Conservation (phyloP, 306 rosid species). For the Mucuna pruriens region DNA sequence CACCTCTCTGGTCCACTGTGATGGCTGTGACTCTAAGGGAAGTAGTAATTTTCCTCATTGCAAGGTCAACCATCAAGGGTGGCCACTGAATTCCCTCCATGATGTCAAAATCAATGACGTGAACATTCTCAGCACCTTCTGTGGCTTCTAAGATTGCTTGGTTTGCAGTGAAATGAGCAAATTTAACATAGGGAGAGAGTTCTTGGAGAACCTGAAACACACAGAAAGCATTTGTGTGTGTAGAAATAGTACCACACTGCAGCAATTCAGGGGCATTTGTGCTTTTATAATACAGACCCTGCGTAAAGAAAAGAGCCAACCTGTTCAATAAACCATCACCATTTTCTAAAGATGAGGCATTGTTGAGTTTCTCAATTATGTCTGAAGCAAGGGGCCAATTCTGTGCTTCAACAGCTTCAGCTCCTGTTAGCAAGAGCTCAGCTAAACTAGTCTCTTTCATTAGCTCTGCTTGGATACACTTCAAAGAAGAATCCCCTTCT, state of each 20-base stretch:
- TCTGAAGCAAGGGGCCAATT: slow-evolving; percentile 51
- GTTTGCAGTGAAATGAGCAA: slow-evolving; percentile 75
- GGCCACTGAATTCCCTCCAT: slow-evolving; percentile 86
- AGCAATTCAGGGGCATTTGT: slow-evolving; percentile 34
- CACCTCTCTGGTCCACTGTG: slow-evolving; percentile 41
- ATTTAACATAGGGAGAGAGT: slow-evolving; percentile 68
- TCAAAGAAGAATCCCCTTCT: slow-evolving; percentile 36
- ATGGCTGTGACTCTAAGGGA: slow-evolving; percentile 63
- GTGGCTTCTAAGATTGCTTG: slow-evolving; percentile 77
- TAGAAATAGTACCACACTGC: slow-evolving; percentile 34
- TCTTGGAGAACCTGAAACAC: slow-evolving; percentile 65
- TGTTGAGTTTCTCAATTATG: slow-evolving; percentile 49
- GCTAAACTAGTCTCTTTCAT: slow-evolving; percentile 65
- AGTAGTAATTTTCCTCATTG: slow-evolving; percentile 44
- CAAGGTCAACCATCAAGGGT: slow-evolving; percentile 67
- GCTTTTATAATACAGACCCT: slow-evolving; percentile 50
- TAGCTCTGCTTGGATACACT: slow-evolving; percentile 60
- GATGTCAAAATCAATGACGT: slow-evolving; percentile 71
- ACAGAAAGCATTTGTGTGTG: slow-evolving; percentile 41
- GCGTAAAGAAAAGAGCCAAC: slow-evolving; percentile 61
- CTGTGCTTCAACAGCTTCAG: slow-evolving; percentile 73
- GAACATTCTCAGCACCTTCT: slow-evolving; percentile 48
- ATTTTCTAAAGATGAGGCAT: slow-evolving; percentile 27
- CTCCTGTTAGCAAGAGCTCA: slow-evolving; percentile 69
- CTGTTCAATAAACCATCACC: slow-evolving; percentile 55